Evolutionary conservation across 768 basidiomycete genomes (phyloP), one percentile per base, ranked within the genome.

Genomic region (Boletellus emodensis): DNA sequence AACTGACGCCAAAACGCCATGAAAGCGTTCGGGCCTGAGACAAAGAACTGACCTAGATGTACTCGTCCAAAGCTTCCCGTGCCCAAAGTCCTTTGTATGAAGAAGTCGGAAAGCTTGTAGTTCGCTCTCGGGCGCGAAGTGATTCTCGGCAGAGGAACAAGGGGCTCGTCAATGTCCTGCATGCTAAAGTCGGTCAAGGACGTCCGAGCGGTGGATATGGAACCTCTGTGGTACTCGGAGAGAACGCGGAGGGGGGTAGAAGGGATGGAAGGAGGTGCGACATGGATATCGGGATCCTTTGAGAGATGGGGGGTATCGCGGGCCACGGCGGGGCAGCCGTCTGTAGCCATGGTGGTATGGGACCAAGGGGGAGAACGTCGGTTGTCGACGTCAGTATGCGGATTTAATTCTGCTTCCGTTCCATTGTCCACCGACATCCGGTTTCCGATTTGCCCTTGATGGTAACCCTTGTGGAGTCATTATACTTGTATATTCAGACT

Each of bases 41-140:
- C 18, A 52, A 49, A 44, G 38, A 9, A 49, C 61, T 26, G 51
- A 90, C 90, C 90, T 36, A 93, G 74, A 69, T 92, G 90, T 0
- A 99, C 96, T n/a, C 94, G 81, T 2, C 96, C 96, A 68, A 99
- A 98, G 63, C 93, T 96, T 1, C 96, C 96, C 1, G 94, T 97
- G 0, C 96, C 95, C 44, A 93, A 67, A 13, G 88, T 93, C 24
- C 90, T 75, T 59, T 88, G 84, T 55, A 93, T 84, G 56, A 83
- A 79, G 56, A 92, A 93, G 64, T 93, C 90, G 38, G 74, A 58
- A 18, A 93, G 77, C 26, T 81, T 78, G 67, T 91, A 92, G 15
- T 75, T 76, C 22, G 83, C 87, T 58, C 81, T 84, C 13, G 78
- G 76, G 49, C 83, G 70, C 38, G 74, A 71, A 17, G 70, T 58